Evolutionary conservation across 2,329 filamentous ascomycete species (phyloP).

Genomic region (Chaetomium strumarium): DNA sequence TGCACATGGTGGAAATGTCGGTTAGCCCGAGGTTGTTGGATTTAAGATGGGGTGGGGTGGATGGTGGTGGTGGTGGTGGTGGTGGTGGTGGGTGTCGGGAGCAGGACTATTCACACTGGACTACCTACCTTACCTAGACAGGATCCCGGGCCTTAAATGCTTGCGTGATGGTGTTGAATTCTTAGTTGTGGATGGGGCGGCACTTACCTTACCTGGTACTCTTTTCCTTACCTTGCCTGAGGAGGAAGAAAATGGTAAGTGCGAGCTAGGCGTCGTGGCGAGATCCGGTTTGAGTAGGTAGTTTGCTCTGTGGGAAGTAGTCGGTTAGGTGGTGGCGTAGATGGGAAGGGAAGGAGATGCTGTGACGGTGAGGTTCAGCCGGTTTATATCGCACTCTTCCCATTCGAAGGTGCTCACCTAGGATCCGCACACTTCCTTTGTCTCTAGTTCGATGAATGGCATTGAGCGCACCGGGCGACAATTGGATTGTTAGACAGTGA

Average conservation of each 20-base stretch:
- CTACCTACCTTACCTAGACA: background rate
- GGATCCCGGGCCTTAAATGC: background rate
- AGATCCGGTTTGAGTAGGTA: background rate
- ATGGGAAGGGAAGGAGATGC: background rate
- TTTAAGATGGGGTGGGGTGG: background rate
- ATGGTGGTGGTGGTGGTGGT: background rate
- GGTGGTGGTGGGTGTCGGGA: no score
- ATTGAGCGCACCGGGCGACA: no score
- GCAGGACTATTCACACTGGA: no score
- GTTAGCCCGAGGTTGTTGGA: no score
- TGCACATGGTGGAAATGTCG: conserved; percentile 19
- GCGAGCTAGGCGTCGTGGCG: background rate
- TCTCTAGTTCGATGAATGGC: no score
- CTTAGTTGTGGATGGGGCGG: background rate
- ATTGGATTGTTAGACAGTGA: no score
- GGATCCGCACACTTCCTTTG: no score
- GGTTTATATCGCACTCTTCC: no score
- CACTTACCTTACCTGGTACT: background rate
- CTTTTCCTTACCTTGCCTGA: background rate
- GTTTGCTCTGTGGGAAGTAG: background rate
- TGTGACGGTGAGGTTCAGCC: no score
- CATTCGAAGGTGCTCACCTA: no score
- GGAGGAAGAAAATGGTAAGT: background rate
- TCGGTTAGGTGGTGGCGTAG: background rate
- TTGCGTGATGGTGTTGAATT: background rate